phyloP scores from a whole-genome alignment of 805 yeast genomes.

The Millerozyma miso region DNA sequence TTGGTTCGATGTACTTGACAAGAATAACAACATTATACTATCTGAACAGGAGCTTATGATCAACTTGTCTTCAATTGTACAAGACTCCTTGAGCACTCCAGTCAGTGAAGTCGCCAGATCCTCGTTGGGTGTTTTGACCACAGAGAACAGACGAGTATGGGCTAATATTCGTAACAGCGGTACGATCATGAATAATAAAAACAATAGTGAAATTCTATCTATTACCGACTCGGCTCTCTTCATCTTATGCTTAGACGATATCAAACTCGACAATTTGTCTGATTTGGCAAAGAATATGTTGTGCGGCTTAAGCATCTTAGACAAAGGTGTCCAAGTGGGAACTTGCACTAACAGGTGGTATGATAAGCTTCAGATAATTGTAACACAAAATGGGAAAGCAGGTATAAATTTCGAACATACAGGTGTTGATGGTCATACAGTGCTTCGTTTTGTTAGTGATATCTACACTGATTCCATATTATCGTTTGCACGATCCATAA shows the following conservation, averaged over 20 bases:
- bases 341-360: constrained; percentile 95
- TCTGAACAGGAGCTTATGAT: constrained; percentile 70
- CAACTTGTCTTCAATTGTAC: constrained; percentile 71
- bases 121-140: constrained; percentile 85
- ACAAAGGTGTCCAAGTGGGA: constrained; percentile 86
- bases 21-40: constrained; percentile 63
- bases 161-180: constrained; percentile 61
- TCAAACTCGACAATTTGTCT: constrained; percentile 55
- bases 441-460: constrained; percentile 80
- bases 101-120: constrained; percentile 62
- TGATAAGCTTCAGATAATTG: constrained; percentile 83
- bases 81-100: constrained; percentile 59
- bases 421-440: constrained; percentile 95
- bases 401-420: constrained; percentile 94
- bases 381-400: constrained; percentile 85
- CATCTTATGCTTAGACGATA: constrained; percentile 78
- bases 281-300: constrained; percentile 79
- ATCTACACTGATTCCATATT: constrained; percentile 88
- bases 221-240: constrained; percentile 80
- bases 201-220: constrained; percentile 65
- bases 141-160: constrained; percentile 88
- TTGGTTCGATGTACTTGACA: constrained; percentile 90
- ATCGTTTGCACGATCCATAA: constrained; percentile 79
- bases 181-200: constrained; percentile 37
- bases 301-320: constrained; percentile 76